Evolutionary conservation across 2,329 filamentous ascomycete species (phyloP), one percentile per base, ranked within the genome.

Genomic region (Epicoccum nigrum): DNA sequence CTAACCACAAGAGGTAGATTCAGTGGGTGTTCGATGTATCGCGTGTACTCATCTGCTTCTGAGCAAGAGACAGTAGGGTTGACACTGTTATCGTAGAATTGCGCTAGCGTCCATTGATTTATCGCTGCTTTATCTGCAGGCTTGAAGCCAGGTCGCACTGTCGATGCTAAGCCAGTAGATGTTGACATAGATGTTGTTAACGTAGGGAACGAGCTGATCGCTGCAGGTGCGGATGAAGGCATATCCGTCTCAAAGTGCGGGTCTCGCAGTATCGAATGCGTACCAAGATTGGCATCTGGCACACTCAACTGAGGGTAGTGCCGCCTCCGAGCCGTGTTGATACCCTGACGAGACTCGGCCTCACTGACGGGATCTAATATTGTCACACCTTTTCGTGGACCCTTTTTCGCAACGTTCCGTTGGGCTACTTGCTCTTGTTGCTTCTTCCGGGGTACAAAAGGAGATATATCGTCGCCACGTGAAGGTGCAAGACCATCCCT

Each of bases 1-100:
- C 86, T 88, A 1, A 90, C 81, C 0, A 94, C 90, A 2, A 99
- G 81, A 0, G 93, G 92, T 1, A 99, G 84, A 45, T 88, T 92
- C 48, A 96, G 86, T 1, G 94, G 92, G 67, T 99, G 94, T 11
- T 70, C 85, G 60, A 99, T 86, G 73, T 97, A 99, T 19, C 88
- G 85, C 51, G 86, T 83, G 70, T 99, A 99, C 70, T 97, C 94
- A 38, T 88, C 86, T 19, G 86, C 85, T 76, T 97, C 93, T 31
- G 84, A 82, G 7, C 81, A 75, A 7, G 84, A 88, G 30, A 99
- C 90, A 0, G 85, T 86, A 1, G 94, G 94, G 59, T 96, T 89
- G 35, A 97, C 81, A 4, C 90, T 94, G 69, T 92, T 89, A 45
- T 87, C 82, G 35, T 97, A 88, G 41, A 96, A 87, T 67, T 95